Evolutionary conservation across 129 eudicot species (phyloP), one percentile per base, ranked within the genome.

Genomic region (Arctium minus): DNA sequence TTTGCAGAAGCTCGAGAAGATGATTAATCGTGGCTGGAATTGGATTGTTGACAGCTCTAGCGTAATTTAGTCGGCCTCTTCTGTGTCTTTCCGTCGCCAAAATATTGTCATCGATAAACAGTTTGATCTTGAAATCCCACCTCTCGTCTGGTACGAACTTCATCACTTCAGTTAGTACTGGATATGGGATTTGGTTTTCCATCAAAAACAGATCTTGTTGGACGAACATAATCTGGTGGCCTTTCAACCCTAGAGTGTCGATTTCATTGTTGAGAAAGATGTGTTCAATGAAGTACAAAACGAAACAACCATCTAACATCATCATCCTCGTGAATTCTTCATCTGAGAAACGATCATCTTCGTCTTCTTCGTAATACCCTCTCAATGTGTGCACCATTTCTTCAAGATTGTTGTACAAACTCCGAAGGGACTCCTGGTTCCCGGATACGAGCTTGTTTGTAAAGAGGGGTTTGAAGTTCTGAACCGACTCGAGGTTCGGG

Each of bases 281-380:
- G 73, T 79, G 74, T 39, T 74, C 39, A 11, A 86, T 86, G 80
- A 79, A 69, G 3, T 48, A 77, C 17, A 87, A 8, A 35, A 83
- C 18, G 37, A 87, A 87, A 81, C 89, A 87, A 22, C 80, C 89
- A 29, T 87, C 89, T 17, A 79, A 76, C 27, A 87, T 37, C 89
- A 87, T 87, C 89, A 87, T 86, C 6, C 15, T 50, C 12, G 85
- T 67, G 46, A 86, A 86, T 11, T 69, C 33, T 6, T 73, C 72
- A 6, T 87, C 82, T 9, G 84, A 76, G 4, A 74, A 33, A 13
- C n/a, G 46, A 46, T 2, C 7, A 17, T 3, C 68, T 4, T 70
- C 65, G 15, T 82, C 84, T 29, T 73, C 74, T 32, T 79, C 82
- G 3, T 87, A 87, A 29, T 60, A 62, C 9, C 74, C 81, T 56